These are phyloP conservation scores for Tuber microsphaerosporum DNA, from an alignment of 495 filamentous ascomycete genomes.

Conservation along the genomic window DNA sequence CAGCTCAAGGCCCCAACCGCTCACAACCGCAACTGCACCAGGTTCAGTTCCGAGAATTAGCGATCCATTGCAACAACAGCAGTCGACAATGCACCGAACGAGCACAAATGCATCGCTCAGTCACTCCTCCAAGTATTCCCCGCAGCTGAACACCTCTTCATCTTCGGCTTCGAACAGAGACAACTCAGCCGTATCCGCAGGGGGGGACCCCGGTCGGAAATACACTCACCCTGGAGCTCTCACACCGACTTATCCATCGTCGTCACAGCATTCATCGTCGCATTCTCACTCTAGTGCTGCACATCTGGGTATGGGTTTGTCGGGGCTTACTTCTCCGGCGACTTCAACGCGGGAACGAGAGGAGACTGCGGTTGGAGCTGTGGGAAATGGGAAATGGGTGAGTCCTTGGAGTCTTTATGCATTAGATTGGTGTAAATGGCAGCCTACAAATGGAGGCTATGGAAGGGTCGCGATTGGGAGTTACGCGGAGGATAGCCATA, in stretches of 20 bases:
- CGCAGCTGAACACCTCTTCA: conserved; percentile 16
- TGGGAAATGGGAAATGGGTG: conserved; percentile 73
- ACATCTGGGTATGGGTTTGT: conserved; percentile 34
- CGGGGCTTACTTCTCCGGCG: conserved; percentile 18
- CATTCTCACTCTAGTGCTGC: conserved; percentile 25
- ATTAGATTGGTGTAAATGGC: conserved; percentile 99
- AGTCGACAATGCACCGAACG: conserved; percentile 28
- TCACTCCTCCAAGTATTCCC: conserved; percentile 32
- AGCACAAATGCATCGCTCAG: conserved; percentile 16
- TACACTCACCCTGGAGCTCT: conserved; percentile 37
- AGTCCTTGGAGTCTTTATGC: conserved; percentile 94
- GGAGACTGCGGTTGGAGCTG: conserved; percentile 32
- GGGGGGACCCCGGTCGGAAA: conserved; percentile 17
- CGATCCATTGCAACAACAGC: conserved; percentile 2
- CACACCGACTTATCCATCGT: conserved; percentile 33
- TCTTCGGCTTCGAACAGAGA: conserved; percentile 6
- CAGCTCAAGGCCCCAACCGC: conserved; percentile 23
- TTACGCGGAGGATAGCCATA: conserved; percentile 95
- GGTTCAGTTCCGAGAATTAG: conserved; percentile 14
- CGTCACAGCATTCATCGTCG: conserved; percentile 28
- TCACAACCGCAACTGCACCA: conserved; percentile 16
- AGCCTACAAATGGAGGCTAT: conserved; percentile 65
- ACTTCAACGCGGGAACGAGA: conserved; percentile 32
- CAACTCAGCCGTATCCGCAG: conserved; percentile 6
- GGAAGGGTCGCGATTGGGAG: conserved; percentile 93